A percentile compares a stretch with the other conserved stretches of the same genome.
phyloP scores from a whole-genome alignment of 1,284 basidiomycete species.

The Fomitopsis pinicola region DNA sequence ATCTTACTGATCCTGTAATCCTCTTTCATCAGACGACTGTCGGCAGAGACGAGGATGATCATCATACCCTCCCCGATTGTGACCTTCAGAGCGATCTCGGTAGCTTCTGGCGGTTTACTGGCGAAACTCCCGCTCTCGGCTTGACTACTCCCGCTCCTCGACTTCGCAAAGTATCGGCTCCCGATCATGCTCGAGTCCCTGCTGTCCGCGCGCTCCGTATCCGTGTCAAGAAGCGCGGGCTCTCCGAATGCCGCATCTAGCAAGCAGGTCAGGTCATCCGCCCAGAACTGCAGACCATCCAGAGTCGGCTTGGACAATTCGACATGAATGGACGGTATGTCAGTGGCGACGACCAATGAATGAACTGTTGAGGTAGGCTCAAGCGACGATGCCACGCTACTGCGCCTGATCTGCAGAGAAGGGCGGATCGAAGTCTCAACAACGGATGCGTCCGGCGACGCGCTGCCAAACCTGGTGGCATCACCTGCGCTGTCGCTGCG shows the following conservation, averaged over 20 bases:
- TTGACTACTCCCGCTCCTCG: constrained; percentile 38
- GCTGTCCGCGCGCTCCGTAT: constrained; percentile 36
- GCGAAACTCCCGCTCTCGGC: constrained; percentile 29
- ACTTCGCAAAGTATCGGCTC: constrained; percentile 74
- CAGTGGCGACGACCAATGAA: constrained; percentile 43
- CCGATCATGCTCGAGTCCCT: constrained; percentile 74
- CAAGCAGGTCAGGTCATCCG: constrained; percentile 77
- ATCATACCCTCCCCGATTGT: constrained; percentile 53
- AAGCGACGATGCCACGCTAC: background rate
- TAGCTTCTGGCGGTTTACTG: constrained; percentile 18
- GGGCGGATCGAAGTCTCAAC: constrained; percentile 4
- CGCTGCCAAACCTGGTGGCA: constrained; percentile 8
- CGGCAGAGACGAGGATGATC: background rate
- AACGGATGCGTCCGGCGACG: constrained; percentile 7
- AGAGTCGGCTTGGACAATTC: constrained; percentile 60
- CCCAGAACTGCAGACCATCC: constrained; percentile 81
- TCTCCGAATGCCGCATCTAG: constrained; percentile 37
- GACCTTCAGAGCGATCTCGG: constrained; percentile 50
- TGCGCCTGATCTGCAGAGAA: constrained; percentile 9
- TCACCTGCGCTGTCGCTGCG: background rate
- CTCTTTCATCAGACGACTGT: background rate
- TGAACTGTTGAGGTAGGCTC: constrained; percentile 14
- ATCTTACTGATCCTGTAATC: constrained; percentile 36
- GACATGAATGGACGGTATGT: constrained; percentile 64
- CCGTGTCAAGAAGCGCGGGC: constrained; percentile 12